A percentile compares a stretch with the other conserved stretches of the same genome.
Evolutionary conservation across 2,329 filamentous ascomycete species (phyloP).

Genomic region (Apiospora phragmitis): DNA sequence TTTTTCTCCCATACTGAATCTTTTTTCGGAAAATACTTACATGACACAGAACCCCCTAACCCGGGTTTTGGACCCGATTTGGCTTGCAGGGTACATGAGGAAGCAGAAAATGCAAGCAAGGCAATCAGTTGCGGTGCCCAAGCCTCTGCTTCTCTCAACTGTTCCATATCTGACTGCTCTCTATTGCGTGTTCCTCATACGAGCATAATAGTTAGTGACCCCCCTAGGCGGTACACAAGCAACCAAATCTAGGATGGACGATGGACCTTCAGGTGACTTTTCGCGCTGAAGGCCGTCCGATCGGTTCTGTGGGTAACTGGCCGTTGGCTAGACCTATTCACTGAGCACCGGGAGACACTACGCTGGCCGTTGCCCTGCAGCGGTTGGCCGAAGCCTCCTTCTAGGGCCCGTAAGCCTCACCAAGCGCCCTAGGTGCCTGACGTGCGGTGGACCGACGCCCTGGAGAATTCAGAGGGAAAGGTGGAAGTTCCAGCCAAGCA

Average conservation of each 20-base stretch:
- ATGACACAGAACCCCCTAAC: too few relatives aligned
- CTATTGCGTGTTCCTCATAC: not conserved
- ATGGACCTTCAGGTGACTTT: too few relatives aligned
- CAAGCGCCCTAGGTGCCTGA: not conserved
- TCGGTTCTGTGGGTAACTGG: not conserved
- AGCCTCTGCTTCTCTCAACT: not conserved
- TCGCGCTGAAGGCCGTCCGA: not conserved
- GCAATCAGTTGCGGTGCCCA: not conserved
- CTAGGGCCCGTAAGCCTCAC: not conserved
- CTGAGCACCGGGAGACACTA: not conserved
- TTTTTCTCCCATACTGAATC: too few relatives aligned
- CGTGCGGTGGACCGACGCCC: not conserved
- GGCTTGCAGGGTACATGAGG: too few relatives aligned
- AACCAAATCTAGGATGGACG: too few relatives aligned
- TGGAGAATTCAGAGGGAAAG: too few relatives aligned
- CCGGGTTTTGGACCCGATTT: too few relatives aligned
- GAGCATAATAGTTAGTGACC: not conserved
- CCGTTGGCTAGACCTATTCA: not conserved
- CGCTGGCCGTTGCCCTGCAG: not conserved
- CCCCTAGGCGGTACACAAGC: too few relatives aligned
- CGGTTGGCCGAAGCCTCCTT: not conserved
- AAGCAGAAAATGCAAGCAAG: not conserved
- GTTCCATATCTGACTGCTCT: not conserved
- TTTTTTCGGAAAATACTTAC: too few relatives aligned
- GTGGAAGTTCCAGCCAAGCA: too few relatives aligned